phyloP scores from a whole-genome alignment of 129 eudicot species.

The Arctium minus region DNA sequence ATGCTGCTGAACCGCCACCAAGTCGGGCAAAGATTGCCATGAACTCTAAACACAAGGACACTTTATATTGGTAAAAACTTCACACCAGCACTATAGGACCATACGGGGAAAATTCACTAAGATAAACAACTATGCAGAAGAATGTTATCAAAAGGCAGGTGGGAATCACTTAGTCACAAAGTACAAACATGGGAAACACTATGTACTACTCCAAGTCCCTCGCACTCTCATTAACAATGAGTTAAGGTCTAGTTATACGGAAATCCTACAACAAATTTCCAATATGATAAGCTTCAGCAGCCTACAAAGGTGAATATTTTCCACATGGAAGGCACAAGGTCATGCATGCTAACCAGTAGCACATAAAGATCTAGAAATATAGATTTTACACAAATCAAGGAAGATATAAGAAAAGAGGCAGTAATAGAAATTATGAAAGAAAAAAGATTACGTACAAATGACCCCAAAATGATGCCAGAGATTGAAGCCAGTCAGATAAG shows the following conservation, averaged over 20 bases:
- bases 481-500: constrained; percentile 99
- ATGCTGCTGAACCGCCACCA: constrained; percentile 62
- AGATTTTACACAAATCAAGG: not conserved
- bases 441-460: constrained; percentile 71
- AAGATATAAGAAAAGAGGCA: constrained; percentile 1
- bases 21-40: constrained; percentile 48
- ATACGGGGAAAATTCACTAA: constrained; percentile 2
- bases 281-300: not conserved
- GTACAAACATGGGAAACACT: constrained; percentile 1
- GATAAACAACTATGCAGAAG: constrained; percentile 16
- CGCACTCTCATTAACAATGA: not conserved
- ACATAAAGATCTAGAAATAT: constrained; percentile 10
- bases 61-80: constrained; percentile 23
- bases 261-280: constrained; percentile 3
- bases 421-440: not conserved
- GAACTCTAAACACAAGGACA: constrained; percentile 47
- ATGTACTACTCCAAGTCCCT: not conserved
- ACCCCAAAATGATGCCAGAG: constrained; percentile 99
- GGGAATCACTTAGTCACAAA: constrained; percentile 5
- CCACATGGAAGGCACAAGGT: constrained; percentile 8
- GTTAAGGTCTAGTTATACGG: not conserved
- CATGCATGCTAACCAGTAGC: constrained; percentile 19
- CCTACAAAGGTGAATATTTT: not conserved
- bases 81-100: constrained; percentile 23
- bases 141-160: not conserved